Evolutionary conservation across 352 stramenopile species (phyloP), one percentile per base, ranked within the genome.

Genomic region (Phytopythium aichiense): DNA sequence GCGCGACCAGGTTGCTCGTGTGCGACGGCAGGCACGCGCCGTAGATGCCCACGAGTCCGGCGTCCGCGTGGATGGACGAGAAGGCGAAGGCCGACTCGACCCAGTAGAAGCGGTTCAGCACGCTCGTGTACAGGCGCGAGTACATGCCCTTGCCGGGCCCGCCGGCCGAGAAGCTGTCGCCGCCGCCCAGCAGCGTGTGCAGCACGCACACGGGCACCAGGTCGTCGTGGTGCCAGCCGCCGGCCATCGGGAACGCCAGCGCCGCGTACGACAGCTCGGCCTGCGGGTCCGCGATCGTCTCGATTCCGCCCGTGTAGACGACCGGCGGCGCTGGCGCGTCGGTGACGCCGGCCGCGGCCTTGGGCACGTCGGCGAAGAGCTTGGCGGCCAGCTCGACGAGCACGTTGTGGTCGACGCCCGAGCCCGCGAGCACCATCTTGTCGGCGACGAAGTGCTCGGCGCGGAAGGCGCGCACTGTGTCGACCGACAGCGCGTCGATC

Each of bases 71-170:
- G 64, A 99, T 98, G 23, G 87, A 94, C 52, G 94, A 97, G 73
- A 99, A 99, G 12, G 95, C 94, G 71, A 99, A 98, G 11, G 94
- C 93, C n/a, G 89, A 95, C 72, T 99, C 98, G 55, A 98, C 96
- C 97, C 96, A 99, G 71, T 95, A 94, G 72, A 98, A 98, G 31
- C 87, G 86, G 76, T 99, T 99, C 23, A 99, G 76, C 49, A 99
- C 96, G 67, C 79, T 90, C 55, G 94, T 94, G 79, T 99, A 99
- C 54, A 99, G 84, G 1, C 97, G 91, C 54, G 95, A 98, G 78
- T 99, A 99, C 97, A 99, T 99, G 58, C 98, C 98, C 74, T 99
- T 99, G 46, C 98, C 98, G 20, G 98, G 98, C 0, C 98, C 98
- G 60, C 98, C 98, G 25, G 98, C 97, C 43, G 96, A 99, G 75